A percentile compares a stretch with the other conserved stretches of the same genome.
These are phyloP conservation scores for Raphidocelis subcapitata DNA, from an alignment of 139 green algal species.

Conservation along the genomic window DNA sequence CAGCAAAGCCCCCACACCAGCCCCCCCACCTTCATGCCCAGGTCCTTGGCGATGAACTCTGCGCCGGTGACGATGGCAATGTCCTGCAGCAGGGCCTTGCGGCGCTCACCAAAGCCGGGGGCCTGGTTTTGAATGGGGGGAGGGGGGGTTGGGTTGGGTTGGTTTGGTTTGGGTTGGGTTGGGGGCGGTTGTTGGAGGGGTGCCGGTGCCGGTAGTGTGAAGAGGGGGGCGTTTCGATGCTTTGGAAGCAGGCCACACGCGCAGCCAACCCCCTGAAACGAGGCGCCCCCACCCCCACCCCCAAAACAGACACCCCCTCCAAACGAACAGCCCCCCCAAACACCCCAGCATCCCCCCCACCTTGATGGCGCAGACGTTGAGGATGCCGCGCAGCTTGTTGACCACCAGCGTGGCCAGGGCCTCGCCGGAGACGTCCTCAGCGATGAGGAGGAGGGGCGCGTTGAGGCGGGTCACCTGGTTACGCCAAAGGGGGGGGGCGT, in stretches of 20 bases:
- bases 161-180: too few species aligned
- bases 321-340: too few species aligned
- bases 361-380: slow-evolving; percentile 96
- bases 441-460: slow-evolving; percentile 92
- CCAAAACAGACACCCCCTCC: too few species aligned
- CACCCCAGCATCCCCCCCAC: slow-evolving; percentile 19
- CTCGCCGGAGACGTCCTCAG: slow-evolving; percentile 95
- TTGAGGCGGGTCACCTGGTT: slow-evolving; percentile 74
- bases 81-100: slow-evolving; percentile 97
- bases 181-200: too few species aligned
- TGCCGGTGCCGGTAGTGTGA: too few species aligned
- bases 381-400: slow-evolving; percentile 98
- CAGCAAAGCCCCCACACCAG: neutral
- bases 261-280: too few species aligned
- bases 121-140: too few species aligned
- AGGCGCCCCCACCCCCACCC: too few species aligned
- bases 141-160: too few species aligned
- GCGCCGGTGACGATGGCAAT: slow-evolving; percentile 96
- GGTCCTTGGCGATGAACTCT: slow-evolving; percentile 94
- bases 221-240: too few species aligned
- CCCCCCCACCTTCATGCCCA: slow-evolving; percentile 57
- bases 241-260: too few species aligned
- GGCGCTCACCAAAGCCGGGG: slow-evolving; percentile 97
- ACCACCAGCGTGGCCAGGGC: slow-evolving; percentile 97
- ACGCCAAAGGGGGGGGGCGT: neutral